These are phyloP conservation scores for Stemphylium lycopersici DNA, from an alignment of 2,329 filamentous ascomycete species.

Conservation along the genomic window DNA sequence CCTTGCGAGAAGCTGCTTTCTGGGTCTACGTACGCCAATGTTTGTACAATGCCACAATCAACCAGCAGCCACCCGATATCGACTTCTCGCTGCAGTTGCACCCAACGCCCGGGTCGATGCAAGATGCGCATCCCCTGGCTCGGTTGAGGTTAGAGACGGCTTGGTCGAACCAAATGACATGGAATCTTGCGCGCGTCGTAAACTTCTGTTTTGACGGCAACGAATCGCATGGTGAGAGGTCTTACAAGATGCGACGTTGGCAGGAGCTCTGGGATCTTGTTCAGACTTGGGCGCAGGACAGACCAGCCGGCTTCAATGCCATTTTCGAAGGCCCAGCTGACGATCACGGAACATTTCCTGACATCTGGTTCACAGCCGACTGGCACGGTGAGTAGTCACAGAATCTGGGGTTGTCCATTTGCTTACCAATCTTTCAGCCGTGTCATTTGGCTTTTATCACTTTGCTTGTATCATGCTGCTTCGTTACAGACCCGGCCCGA, in stretches of 20 bases:
- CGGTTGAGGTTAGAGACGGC: constrained; percentile 38
- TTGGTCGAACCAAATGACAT: constrained; percentile 44
- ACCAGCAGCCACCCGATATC: constrained; percentile 39
- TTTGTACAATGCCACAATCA: constrained; percentile 41
- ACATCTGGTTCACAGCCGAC: constrained; percentile 38
- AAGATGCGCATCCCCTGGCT: constrained; percentile 32
- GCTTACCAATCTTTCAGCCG: constrained; percentile 16
- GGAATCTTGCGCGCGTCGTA: constrained; percentile 38
- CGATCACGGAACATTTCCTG: constrained; percentile 26
- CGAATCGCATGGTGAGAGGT: constrained; percentile 17
- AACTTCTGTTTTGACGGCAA: constrained; percentile 39
- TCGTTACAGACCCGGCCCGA: constrained; percentile 37
- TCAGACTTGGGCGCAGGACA: constrained; percentile 30
- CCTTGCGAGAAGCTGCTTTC: constrained; percentile 41
- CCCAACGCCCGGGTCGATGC: constrained; percentile 29
- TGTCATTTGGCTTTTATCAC: constrained; percentile 37
- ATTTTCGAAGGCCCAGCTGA: constrained; percentile 31
- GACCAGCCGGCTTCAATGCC: constrained; percentile 36
- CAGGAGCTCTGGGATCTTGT: constrained; percentile 31
- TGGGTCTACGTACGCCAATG: constrained; percentile 45
- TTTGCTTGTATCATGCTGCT: constrained; percentile 40
- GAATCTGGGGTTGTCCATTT: not conserved
- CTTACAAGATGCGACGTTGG: constrained; percentile 24
- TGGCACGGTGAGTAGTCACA: constrained; percentile 34
- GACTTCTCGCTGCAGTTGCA: constrained; percentile 37